These are phyloP conservation scores for Populus deltoides DNA, from an alignment of 345 rosid species.

Conservation along the genomic window DNA sequence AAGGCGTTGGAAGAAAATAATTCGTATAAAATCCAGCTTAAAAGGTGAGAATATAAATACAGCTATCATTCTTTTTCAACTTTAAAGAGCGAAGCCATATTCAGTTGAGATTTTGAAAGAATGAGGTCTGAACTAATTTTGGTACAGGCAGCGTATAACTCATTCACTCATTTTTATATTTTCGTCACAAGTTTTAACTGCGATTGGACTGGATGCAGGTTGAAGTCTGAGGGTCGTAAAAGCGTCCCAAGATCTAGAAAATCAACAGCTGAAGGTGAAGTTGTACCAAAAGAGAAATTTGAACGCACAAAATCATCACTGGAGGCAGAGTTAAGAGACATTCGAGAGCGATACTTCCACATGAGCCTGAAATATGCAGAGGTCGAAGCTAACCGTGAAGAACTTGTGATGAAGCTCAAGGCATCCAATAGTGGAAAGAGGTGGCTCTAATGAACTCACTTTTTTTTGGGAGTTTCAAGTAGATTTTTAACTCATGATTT, in stretches of 20 bases:
- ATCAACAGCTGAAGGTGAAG: slow-evolving; percentile 34
- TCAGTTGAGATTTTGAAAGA: too few relatives aligned
- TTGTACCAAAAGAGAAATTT: slow-evolving; percentile 40
- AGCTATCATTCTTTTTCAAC: background rate
- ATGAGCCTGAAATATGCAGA: slow-evolving; percentile 68
- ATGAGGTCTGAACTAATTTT: too few relatives aligned
- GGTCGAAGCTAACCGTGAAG: slow-evolving; percentile 56
- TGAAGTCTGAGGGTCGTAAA: slow-evolving; percentile 24
- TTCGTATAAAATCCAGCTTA: slow-evolving; percentile 26
- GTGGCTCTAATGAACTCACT: slow-evolving; percentile 29
- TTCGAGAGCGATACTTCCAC: slow-evolving; percentile 47
- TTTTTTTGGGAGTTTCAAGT: background rate
- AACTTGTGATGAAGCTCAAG: slow-evolving; percentile 61
- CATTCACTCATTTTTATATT: background rate
- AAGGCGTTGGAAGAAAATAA: slow-evolving; percentile 30
- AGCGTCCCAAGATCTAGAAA: slow-evolving; percentile 27
- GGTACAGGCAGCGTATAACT: too few relatives aligned
- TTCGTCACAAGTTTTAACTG: background rate
- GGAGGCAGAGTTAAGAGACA: slow-evolving; percentile 51
- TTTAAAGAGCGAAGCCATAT: too few relatives aligned
- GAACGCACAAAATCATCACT: slow-evolving; percentile 47
- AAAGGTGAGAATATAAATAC: slow-evolving; percentile 22
- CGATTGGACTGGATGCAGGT: slow-evolving; percentile 17
- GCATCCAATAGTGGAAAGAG: slow-evolving; percentile 35
- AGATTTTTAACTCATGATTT: background rate